Evolutionary conservation across 139 green algal species (phyloP).

Genomic region (Spirogloea muscicola): DNA sequence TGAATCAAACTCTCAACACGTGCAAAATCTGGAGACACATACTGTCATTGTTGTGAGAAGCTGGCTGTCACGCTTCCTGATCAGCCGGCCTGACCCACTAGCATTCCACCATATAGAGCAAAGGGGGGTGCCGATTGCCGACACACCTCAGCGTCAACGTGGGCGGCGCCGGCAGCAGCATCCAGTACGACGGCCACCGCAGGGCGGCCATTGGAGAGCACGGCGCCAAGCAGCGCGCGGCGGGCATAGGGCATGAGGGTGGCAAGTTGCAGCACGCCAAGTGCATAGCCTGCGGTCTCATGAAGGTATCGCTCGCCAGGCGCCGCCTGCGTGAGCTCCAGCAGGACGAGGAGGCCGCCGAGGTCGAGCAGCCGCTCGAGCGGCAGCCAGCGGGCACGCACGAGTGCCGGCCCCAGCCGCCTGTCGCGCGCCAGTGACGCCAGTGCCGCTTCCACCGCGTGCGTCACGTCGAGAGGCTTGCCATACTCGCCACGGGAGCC

Average conservation of each 20-base stretch:
- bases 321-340: conserved; percentile 54
- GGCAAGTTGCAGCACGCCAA: conserved; percentile 59
- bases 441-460: conserved; percentile 54
- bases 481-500: conserved; percentile 25
- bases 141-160: conserved; percentile 58
- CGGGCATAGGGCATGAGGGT: conserved; percentile 55
- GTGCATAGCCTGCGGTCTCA: conserved; percentile 53
- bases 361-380: conserved; percentile 48
- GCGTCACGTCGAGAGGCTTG: conserved; percentile 35
- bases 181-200: conserved; percentile 58
- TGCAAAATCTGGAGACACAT: too few relatives aligned
- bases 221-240: conserved; percentile 29
- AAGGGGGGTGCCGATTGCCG: too few relatives aligned
- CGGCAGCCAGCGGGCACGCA: conserved; percentile 49
- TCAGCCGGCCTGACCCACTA: too few relatives aligned
- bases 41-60: too few relatives aligned
- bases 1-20: too few relatives aligned
- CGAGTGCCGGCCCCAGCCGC: conserved; percentile 53
- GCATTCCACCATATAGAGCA: too few relatives aligned
- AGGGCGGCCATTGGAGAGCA: conserved; percentile 23
- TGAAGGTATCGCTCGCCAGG: conserved; percentile 53
- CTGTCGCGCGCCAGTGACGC: conserved; percentile 45
- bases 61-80: too few relatives aligned
- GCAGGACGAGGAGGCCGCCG: conserved; percentile 47
- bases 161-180: conserved; percentile 43